A percentile compares a stretch with the other conserved stretches of the same genome.
Evolutionary conservation across 1,284 basidiomycete species (phyloP).

Genomic region (Clitocybe nebularis): DNA sequence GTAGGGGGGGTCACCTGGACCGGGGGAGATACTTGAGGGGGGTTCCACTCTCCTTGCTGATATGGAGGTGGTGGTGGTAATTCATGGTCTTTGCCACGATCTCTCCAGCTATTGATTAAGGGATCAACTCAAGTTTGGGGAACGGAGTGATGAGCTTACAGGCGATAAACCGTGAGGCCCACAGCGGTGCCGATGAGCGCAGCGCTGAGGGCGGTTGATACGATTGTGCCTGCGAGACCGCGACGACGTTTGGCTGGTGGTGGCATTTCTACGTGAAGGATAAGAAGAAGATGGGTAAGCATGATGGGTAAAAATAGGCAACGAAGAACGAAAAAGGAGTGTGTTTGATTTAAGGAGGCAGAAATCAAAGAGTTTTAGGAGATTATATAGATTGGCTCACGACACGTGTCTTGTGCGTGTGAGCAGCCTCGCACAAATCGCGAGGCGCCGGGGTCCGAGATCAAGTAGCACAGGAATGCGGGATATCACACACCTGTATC

Average conservation of each 20-base stretch:
- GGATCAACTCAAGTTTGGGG: constrained; percentile 4
- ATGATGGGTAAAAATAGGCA: constrained; percentile 20
- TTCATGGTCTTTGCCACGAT: constrained; percentile 54
- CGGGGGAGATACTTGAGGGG: constrained; percentile 20
- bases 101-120: constrained; percentile 51
- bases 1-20: constrained; percentile 26
- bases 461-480: constrained; percentile 1
- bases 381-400: no score
- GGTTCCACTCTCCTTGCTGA: constrained; percentile 55
- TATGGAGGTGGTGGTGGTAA: constrained; percentile 63
- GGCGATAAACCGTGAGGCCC: constrained; percentile 75
- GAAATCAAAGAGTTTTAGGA: no score
- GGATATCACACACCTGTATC: constrained; percentile 4
- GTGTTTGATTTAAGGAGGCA: constrained; percentile 11
- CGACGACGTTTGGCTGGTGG: constrained; percentile 50
- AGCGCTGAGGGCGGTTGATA: constrained; percentile 75
- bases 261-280: constrained; percentile 44
- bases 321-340: constrained; percentile 14
- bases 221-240: constrained; percentile 71
- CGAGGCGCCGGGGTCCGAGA: constrained; percentile 12
- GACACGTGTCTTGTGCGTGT: constrained; percentile 2
- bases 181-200: constrained; percentile 80
- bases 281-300: constrained; percentile 28
- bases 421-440: constrained; percentile 11
- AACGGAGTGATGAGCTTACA: constrained; percentile 45